Conservation (phyloP, 2,329 filamentous ascomycete species). For the Cordyceps fumosorosea region DNA sequence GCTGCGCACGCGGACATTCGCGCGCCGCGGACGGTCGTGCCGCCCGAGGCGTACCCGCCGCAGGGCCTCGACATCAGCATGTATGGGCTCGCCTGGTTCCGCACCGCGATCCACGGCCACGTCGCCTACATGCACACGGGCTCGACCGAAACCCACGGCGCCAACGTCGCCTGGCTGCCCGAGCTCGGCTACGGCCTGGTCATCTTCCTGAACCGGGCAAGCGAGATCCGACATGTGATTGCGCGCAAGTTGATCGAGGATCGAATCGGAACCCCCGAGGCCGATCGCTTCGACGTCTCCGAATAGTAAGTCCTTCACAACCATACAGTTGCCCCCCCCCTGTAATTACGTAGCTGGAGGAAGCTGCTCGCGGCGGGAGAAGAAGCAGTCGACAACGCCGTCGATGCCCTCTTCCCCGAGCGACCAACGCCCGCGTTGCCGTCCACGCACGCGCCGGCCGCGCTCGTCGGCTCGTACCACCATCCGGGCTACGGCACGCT, state of each 20-base stretch:
- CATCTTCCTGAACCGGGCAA: constrained; percentile 34
- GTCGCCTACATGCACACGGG: constrained; percentile 26
- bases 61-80: constrained; percentile 3
- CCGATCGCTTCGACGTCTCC: constrained; percentile 17
- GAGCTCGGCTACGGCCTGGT: constrained; percentile 26
- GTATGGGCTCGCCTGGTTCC: constrained; percentile 27
- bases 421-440: constrained; percentile 29
- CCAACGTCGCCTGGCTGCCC: constrained; percentile 27
- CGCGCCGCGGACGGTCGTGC: constrained; percentile 20
- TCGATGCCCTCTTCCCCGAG: constrained; percentile 31
- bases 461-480: constrained; percentile 35
- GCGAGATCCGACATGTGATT: constrained; percentile 25
- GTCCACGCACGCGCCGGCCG: constrained; percentile 28
- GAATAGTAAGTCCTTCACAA: constrained; percentile 17
- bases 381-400: constrained; percentile 24
- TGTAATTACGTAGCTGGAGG: background rate
- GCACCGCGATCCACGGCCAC: constrained; percentile 21
- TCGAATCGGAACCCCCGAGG: constrained; percentile 18
- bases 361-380: background rate
- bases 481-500: constrained; percentile 34
- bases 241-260: constrained; percentile 26
- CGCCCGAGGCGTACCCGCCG: constrained; percentile 22
- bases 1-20: constrained; percentile 23
- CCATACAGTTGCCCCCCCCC: too few species aligned
- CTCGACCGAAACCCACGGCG: constrained; percentile 20